Percentiles rank a stretch among this genome's conserved stretches.
Evolutionary conservation across 768 basidiomycete species (phyloP).

Genomic region (Phlebiopsis gigantea): DNA sequence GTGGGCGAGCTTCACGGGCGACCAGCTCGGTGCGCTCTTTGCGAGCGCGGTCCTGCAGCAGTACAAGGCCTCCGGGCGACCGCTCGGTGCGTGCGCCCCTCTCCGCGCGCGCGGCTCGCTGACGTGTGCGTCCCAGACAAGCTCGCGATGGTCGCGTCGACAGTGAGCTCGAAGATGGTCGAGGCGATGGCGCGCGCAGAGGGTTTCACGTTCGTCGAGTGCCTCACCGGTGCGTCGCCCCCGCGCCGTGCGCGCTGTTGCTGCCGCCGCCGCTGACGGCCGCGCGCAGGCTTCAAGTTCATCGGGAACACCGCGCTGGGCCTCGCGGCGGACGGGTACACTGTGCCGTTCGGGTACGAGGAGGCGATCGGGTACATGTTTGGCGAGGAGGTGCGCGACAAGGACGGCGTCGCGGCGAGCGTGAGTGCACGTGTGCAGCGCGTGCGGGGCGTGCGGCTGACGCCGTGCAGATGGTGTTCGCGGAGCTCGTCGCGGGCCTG

Average conservation of each 20-base stretch:
- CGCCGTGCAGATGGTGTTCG: slow-evolving; percentile 52
- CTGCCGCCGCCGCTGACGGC: no score
- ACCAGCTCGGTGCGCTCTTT: slow-evolving; percentile 68
- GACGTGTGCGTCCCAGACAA: slow-evolving; percentile 33
- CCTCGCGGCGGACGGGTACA: slow-evolving; percentile 60
- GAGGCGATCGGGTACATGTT: slow-evolving; percentile 94
- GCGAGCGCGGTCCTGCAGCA: slow-evolving; percentile 39
- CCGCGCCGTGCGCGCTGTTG: no score
- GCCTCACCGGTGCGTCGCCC: slow-evolving; percentile 61
- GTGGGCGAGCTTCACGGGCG: slow-evolving; percentile 78
- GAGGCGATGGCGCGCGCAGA: slow-evolving; percentile 68
- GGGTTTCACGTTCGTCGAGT: slow-evolving; percentile 82
- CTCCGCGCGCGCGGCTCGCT: background rate
- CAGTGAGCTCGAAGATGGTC: slow-evolving; percentile 89
- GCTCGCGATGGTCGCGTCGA: slow-evolving; percentile 83
- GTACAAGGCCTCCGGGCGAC: slow-evolving; percentile 42
- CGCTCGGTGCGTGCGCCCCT: slow-evolving; percentile 30
- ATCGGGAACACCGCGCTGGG: slow-evolving; percentile 79
- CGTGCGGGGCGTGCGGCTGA: background rate
- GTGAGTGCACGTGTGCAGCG: slow-evolving; percentile 32
- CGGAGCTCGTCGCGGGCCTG: slow-evolving; percentile 56
- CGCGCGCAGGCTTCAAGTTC: slow-evolving; percentile 79
- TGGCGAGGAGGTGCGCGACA: slow-evolving; percentile 73
- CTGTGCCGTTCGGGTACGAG: slow-evolving; percentile 77
- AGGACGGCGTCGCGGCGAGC: slow-evolving; percentile 82